Conservation (phyloP, 139 green algal species). For the Mesostigma viride region DNA sequence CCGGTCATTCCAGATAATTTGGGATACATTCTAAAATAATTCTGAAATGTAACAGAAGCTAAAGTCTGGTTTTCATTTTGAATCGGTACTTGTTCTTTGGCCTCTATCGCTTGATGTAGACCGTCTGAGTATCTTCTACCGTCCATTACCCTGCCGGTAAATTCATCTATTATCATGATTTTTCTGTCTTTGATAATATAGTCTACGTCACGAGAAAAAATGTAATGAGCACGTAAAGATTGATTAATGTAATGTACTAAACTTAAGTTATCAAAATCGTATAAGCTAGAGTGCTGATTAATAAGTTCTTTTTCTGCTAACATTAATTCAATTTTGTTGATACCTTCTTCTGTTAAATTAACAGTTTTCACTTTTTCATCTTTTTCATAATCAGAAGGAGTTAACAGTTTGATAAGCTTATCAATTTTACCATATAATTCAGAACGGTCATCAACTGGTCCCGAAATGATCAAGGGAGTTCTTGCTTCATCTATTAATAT, state of each 20-base stretch:
- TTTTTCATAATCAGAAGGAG: too few relatives aligned
- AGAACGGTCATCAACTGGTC: background rate
- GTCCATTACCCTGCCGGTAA: background rate
- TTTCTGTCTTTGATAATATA: conserved; percentile 46
- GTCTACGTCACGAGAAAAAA: conserved; percentile 38
- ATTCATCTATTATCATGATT: conserved; percentile 47
- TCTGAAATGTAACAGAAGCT: conserved; percentile 49
- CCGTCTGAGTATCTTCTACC: conserved; percentile 41
- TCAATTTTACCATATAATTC: background rate
- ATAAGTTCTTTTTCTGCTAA: background rate
- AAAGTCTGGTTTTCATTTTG: conserved; percentile 19
- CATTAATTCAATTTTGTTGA: background rate
- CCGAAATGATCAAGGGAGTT: conserved; percentile 44
- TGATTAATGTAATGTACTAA: too few relatives aligned
- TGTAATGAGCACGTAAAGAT: conserved; percentile 31
- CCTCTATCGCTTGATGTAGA: conserved; percentile 61
- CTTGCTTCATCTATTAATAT: conserved; percentile 62
- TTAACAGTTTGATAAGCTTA: background rate
- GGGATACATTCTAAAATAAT: conserved; percentile 47
- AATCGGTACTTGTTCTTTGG: conserved; percentile 45
- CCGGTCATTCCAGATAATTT: conserved; percentile 60
- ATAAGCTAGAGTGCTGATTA: too few relatives aligned
- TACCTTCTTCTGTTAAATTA: background rate
- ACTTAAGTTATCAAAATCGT: too few relatives aligned
- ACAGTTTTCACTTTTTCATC: too few relatives aligned